Base-by-base conservation (phyloP, 2,329 filamentous ascomycete genomes). In the Aspergillus sp. region DNA sequence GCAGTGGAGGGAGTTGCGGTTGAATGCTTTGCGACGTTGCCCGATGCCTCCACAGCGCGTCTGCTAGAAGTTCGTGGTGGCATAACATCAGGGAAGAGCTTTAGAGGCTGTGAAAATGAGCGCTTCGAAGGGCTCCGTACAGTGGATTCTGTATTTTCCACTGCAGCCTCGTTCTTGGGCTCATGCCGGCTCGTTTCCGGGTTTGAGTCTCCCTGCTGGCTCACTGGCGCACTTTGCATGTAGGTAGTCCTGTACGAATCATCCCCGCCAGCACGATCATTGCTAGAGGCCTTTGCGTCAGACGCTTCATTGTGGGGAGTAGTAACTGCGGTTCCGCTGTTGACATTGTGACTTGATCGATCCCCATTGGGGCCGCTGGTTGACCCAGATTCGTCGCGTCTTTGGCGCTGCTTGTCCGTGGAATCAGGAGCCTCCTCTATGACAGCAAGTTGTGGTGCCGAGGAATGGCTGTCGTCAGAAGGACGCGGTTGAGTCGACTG, bases 11-110 rank as follows among this genome's bases (percentile, higher is more conserved):
- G 10, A 10, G 19, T n/a, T n/a, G n/a, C n/a, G n/a, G n/a, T n/a
- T n/a, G n/a, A n/a, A n/a, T n/a, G n/a, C n/a, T n/a, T n/a, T n/a
- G n/a, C n/a, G n/a, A n/a, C n/a, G n/a, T n/a, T n/a, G n/a, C 10
- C 19, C 10, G 5, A 10, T 22, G 19, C 19, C 19, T 22, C 19
- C 19, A 22, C 19, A 22, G 5, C 10, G n/a, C 19, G 6, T 22
- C 19, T 22, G 10, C 48, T 58, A 5, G 55, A 53, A 7, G 47
- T 39, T 6, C 53, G 54, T 14, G 53, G 48, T 24, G 56, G 48
- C 27, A 51, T 39, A 13, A 50, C 44, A 29, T 56, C 51, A 12
- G 57, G 57, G 34, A 58, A 57, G 13, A 58, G 44, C 26, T 57
- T 58, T 29, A 58, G 33, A 2, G 47, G 28, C 4, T 27, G 30